Percentiles rank a stretch among this genome's conserved stretches.
Evolutionary conservation across 2,329 filamentous ascomycete species (phyloP).

Genomic region (Neodidymelliopsis sp.): DNA sequence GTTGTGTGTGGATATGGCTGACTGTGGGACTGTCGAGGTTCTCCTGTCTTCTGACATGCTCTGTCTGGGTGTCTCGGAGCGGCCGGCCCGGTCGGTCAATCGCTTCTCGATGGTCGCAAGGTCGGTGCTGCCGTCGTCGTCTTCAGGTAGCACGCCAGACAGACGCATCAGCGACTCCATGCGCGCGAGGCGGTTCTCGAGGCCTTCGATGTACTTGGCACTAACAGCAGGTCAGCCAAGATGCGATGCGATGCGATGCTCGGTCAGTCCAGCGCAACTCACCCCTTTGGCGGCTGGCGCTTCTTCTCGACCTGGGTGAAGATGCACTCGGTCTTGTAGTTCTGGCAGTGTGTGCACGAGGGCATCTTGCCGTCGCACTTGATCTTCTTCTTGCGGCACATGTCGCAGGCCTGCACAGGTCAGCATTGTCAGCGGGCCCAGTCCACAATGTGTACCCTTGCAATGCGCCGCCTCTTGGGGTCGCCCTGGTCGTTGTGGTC

Average conservation of each 20-base stretch:
- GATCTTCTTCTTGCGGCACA: slow-evolving; percentile 96
- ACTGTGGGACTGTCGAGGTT: slow-evolving; percentile 49
- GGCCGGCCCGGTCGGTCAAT: slow-evolving; percentile 59
- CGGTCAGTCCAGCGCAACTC: too few relatives aligned
- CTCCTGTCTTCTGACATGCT: slow-evolving; percentile 43
- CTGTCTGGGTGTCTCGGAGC: slow-evolving; percentile 30
- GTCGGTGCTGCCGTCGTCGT: slow-evolving; percentile 85
- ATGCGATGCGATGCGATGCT: neutral
- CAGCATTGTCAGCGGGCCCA: slow-evolving; percentile 23
- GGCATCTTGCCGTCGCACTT: slow-evolving; percentile 98
- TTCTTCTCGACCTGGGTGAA: slow-evolving; percentile 99
- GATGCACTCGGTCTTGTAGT: slow-evolving; percentile 97
- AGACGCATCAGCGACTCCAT: slow-evolving; percentile 93
- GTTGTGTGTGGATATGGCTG: slow-evolving; percentile 24
- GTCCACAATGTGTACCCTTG: slow-evolving; percentile 66
- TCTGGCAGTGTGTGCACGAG: slow-evolving; percentile 92
- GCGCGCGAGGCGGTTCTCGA: slow-evolving; percentile 92
- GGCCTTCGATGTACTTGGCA: slow-evolving; percentile 95
- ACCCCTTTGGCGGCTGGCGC: slow-evolving; percentile 96
- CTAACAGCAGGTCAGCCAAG: slow-evolving; percentile 54
- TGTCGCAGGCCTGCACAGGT: slow-evolving; percentile 78
- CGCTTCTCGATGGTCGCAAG: slow-evolving; percentile 86
- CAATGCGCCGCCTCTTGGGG: slow-evolving; percentile 87
- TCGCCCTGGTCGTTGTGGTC: slow-evolving; percentile 69
- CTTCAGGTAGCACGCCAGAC: slow-evolving; percentile 84